Evolutionary conservation across 2,329 filamentous ascomycete genomes (phyloP).

Genomic region (Stachybotrys chlorohalonatus): DNA sequence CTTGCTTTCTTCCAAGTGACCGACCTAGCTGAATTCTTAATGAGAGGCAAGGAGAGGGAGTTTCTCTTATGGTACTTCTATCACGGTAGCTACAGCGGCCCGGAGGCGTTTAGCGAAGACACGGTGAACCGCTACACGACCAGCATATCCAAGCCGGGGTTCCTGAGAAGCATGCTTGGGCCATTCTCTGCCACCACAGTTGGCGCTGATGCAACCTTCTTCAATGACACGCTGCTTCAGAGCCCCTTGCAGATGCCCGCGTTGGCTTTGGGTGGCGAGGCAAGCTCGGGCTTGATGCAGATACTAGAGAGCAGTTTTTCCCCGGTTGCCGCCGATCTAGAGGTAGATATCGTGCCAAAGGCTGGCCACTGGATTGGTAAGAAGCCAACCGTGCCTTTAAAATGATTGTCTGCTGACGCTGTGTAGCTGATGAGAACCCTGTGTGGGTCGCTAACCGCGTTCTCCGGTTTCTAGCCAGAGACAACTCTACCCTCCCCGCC

Average conservation of each 20-base stretch:
- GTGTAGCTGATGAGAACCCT: slow-evolving; percentile 15
- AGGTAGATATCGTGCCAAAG: slow-evolving; percentile 14
- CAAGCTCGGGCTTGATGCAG: slow-evolving; percentile 9
- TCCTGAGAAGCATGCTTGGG: slow-evolving; percentile 28
- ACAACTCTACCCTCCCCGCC: not conserved
- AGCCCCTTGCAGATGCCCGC: slow-evolving; percentile 7
- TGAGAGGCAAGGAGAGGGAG: slow-evolving; percentile 29
- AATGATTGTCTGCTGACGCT: not conserved
- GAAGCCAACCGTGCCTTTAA: not conserved
- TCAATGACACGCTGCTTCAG: slow-evolving; percentile 16
- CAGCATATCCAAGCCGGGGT: slow-evolving; percentile 33
- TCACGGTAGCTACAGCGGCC: slow-evolving; percentile 31
- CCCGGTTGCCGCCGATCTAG: slow-evolving; percentile 5
- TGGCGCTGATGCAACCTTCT: slow-evolving; percentile 24
- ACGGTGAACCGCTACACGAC: slow-evolving; percentile 27
- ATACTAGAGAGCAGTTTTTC: slow-evolving; percentile 2
- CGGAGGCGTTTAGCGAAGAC: slow-evolving; percentile 24
- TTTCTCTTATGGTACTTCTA: slow-evolving; percentile 38
- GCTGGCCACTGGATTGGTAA: slow-evolving; percentile 17
- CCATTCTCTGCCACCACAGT: slow-evolving; percentile 23
- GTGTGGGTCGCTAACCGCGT: slow-evolving; percentile 11
- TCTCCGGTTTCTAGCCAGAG: slow-evolving; percentile 8
- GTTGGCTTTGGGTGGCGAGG: slow-evolving; percentile 16
- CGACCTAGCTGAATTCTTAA: slow-evolving; percentile 36
- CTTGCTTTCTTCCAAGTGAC: slow-evolving; percentile 36